Conservation (phyloP, 345 rosid genomes). For the Atalantia buxifolia region DNA sequence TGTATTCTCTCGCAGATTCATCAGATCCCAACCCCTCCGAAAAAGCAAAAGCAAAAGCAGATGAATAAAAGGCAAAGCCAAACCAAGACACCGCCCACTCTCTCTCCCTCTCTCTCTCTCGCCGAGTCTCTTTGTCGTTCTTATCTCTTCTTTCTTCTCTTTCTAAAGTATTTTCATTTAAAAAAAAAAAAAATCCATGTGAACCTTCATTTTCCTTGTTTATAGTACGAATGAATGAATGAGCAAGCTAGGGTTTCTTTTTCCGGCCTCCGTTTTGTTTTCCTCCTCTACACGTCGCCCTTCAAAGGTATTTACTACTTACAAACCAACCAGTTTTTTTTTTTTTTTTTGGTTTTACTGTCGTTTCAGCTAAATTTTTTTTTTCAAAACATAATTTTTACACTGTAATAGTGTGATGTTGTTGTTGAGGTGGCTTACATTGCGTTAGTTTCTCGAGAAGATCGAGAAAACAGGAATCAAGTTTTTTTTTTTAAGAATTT, state of each 20-base stretch:
- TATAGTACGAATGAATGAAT: neutral
- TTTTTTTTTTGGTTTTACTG: neutral
- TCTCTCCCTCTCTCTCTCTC: constrained; percentile 7
- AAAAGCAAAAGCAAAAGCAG: constrained; percentile 16
- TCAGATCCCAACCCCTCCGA: constrained; percentile 23
- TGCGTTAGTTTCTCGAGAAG: constrained; percentile 30
- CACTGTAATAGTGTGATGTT: neutral
- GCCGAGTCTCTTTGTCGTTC: constrained; percentile 6
- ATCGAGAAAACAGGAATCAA: constrained; percentile 1
- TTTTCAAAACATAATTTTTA: neutral
- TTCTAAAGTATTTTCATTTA: neutral
- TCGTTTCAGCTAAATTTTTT: neutral
- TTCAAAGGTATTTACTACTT: neutral
- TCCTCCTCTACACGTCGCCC: neutral
- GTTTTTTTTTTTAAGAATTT: neutral
- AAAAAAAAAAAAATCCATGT: no score
- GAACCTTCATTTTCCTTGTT: neutral
- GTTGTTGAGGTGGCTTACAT: neutral
- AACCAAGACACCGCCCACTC: neutral
- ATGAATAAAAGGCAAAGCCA: constrained; percentile 3
- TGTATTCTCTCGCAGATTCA: constrained; percentile 40
- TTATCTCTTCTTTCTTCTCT: constrained; percentile 18
- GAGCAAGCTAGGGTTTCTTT: constrained; percentile 1
- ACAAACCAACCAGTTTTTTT: neutral
- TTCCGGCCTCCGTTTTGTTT: neutral